A percentile compares a stretch with the other conserved stretches of the same genome.
Evolutionary conservation across 495 filamentous ascomycete species (phyloP).

Genomic region (Glonium stellatum): DNA sequence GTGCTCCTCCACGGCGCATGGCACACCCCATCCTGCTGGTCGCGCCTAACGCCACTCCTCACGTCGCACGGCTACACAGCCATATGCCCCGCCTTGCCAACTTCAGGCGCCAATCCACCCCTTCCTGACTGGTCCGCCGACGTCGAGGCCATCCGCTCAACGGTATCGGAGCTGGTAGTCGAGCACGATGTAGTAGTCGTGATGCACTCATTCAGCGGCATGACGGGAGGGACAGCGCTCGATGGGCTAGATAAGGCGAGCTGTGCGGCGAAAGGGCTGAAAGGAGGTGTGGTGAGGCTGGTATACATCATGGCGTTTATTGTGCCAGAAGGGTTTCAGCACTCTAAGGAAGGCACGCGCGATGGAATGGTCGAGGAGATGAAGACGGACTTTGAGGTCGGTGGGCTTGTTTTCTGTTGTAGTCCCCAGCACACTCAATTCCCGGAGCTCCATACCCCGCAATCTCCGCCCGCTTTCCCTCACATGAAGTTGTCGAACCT

Average conservation of each 20-base stretch:
- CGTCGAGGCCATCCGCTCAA: constrained; percentile 28
- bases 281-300: constrained; percentile 38
- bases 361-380: constrained; percentile 10
- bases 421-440: too few relatives aligned
- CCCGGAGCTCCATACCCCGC: too few relatives aligned
- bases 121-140: constrained; percentile 31
- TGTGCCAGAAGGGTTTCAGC: constrained; percentile 16
- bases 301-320: constrained; percentile 16
- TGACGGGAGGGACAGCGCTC: constrained; percentile 40
- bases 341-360: neutral
- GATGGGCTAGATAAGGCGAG: constrained; percentile 36
- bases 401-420: too few relatives aligned
- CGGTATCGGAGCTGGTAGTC: constrained; percentile 27
- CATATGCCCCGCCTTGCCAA: constrained; percentile 37
- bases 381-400: neutral
- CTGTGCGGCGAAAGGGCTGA: constrained; percentile 28
- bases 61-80: constrained; percentile 35
- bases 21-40: constrained; percentile 37
- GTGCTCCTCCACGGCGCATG: constrained; percentile 46
- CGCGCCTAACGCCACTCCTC: constrained; percentile 36
- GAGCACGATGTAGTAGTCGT: constrained; percentile 40
- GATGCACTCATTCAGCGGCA: constrained; percentile 39
- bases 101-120: constrained; percentile 37
- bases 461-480: too few relatives aligned
- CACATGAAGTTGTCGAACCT: too few relatives aligned